phyloP scores from a whole-genome alignment of 2,329 filamentous ascomycete species.

The Aspergillus brunneoviolaceus region DNA sequence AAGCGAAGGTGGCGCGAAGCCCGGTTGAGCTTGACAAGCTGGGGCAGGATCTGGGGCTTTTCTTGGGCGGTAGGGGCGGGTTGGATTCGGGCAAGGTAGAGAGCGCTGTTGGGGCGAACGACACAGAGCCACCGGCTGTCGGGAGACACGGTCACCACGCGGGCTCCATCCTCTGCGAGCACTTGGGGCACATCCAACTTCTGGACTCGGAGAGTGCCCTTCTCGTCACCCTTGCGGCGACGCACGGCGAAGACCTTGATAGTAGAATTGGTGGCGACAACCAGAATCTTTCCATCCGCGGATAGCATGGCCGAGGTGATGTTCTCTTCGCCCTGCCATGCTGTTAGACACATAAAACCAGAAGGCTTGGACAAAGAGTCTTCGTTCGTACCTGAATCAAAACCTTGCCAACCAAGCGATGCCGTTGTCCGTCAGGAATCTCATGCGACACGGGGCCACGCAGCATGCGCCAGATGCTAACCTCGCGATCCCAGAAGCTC shows the following conservation, averaged over 20 bases:
- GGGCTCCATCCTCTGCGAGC: constrained; percentile 64
- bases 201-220: constrained; percentile 66
- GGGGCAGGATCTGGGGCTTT: constrained; percentile 47
- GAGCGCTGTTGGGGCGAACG: constrained; percentile 60
- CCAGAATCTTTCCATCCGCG: constrained; percentile 67
- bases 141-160: constrained; percentile 57
- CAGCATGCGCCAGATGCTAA: constrained; percentile 74
- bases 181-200: constrained; percentile 65
- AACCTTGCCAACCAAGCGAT: constrained; percentile 64
- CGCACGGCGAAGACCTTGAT: constrained; percentile 75
- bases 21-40: constrained; percentile 43
- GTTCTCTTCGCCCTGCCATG: constrained; percentile 68
- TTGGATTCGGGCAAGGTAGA: constrained; percentile 54
- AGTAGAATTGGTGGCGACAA: constrained; percentile 71
- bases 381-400: constrained; percentile 47
- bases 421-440: constrained; percentile 37
- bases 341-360: constrained; percentile 13
- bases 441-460: constrained; percentile 51
- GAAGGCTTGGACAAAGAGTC: background rate
- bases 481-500: constrained; percentile 88
- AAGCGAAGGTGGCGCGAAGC: constrained; percentile 31
- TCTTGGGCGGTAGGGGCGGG: constrained; percentile 41
- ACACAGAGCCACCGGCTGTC: constrained; percentile 47
- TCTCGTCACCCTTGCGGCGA: constrained; percentile 51
- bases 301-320: constrained; percentile 75